A percentile compares a stretch with the other conserved stretches of the same genome.
Evolutionary conservation across 768 basidiomycete genomes (phyloP).

Genomic region (Boletus huronensis): DNA sequence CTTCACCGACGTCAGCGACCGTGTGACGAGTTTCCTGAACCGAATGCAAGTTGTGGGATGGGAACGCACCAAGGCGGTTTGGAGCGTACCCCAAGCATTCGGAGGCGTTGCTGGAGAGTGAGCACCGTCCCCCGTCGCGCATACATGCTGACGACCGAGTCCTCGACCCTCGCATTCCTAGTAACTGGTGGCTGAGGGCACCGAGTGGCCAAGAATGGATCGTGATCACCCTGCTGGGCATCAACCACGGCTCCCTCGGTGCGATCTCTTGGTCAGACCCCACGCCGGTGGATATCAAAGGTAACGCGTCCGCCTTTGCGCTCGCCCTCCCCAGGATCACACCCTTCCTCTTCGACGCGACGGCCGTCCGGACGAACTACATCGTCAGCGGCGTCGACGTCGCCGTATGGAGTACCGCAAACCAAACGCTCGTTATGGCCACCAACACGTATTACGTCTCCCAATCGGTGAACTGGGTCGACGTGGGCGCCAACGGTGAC

Average conservation of each 20-base stretch:
- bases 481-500: constrained; percentile 20
- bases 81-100: constrained; percentile 80
- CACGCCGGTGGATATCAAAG: constrained; percentile 50
- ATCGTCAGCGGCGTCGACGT: constrained; percentile 43
- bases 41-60: constrained; percentile 59
- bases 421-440: constrained; percentile 38
- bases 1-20: constrained; percentile 62
- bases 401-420: constrained; percentile 47
- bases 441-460: constrained; percentile 44
- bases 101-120: constrained; percentile 41
- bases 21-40: constrained; percentile 63
- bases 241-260: constrained; percentile 68
- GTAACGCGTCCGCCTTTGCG: constrained; percentile 48
- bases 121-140: constrained; percentile 9
- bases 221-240: constrained; percentile 57
- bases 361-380: constrained; percentile 39
- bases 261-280: constrained; percentile 51
- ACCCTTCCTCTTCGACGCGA: constrained; percentile 44
- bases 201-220: constrained; percentile 70
- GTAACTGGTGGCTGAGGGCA: constrained; percentile 54
- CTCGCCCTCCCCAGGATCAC: constrained; percentile 43
- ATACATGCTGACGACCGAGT: background rate
- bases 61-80: constrained; percentile 64
- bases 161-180: constrained; percentile 4
- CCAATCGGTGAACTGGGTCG: constrained; percentile 31